Evolutionary conservation across 805 yeast genomes (phyloP).

Genomic region (Blastobotrys parvus): DNA sequence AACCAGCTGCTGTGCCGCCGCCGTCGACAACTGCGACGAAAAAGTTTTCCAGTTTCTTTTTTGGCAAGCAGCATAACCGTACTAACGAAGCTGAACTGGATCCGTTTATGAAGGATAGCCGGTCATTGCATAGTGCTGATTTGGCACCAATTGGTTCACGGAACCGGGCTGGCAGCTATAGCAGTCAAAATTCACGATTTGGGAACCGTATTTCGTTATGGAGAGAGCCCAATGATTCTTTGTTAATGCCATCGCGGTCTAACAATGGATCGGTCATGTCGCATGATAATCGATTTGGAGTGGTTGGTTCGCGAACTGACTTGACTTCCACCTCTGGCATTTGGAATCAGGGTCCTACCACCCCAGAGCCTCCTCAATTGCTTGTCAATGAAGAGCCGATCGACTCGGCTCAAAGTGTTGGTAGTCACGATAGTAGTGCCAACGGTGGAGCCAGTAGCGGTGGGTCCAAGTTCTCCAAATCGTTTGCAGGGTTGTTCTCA

Average conservation of each 20-base stretch:
- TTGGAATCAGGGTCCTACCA: background rate
- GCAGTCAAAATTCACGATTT: background rate
- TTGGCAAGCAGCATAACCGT: background rate
- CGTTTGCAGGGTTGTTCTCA: conserved; percentile 16
- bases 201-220: background rate
- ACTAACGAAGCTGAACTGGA: background rate
- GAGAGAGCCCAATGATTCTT: conserved; percentile 4
- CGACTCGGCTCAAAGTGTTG: conserved; percentile 3
- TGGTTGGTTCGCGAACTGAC: conserved; percentile 1
- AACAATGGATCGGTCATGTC: conserved; percentile 8
- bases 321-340: background rate
- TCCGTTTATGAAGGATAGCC: background rate
- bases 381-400: background rate
- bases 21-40: background rate
- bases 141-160: conserved; percentile 13
- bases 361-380: background rate
- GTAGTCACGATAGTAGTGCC: conserved; percentile 7
- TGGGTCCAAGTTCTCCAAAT: conserved; percentile 12
- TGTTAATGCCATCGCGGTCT: conserved; percentile 4
- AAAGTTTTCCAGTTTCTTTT: conserved; percentile 5
- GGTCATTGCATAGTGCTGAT: conserved; percentile 2
- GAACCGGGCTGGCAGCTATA: conserved; percentile 16
- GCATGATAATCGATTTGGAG: conserved; percentile 3
- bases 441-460: background rate
- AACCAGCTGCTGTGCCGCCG: background rate